Base-by-base conservation (phyloP, 306 rosid genomes). In the Echinosophora koreensis region DNA sequence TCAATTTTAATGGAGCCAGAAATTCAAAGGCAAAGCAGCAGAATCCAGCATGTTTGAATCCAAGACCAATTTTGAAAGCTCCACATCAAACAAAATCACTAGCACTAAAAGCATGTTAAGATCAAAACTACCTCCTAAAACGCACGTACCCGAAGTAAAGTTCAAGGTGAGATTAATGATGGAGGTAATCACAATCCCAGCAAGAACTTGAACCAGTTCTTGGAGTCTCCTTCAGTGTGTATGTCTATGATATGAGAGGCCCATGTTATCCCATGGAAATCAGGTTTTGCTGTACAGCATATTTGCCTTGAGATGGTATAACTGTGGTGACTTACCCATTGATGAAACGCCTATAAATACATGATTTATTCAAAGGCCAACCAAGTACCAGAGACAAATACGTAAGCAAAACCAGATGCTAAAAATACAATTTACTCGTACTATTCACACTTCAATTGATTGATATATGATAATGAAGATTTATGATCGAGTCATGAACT, bases 371-470 rank as follows among this genome's bases (percentile, higher is more conserved):
- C 58, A 18, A 18, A 28, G 16, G 46, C 62, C 74, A 76, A 66
- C 69, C 73, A 68, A 51, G 38, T 66, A 57, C 66, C 3, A 46
- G 60, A 60, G 34, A 78, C 44, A 35, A 61, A 61, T 41, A 57
- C 49, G 71, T 39, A 74, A 69, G 54, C 51, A 71, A 35, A 60
- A 58, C 58, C 30, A 65, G 17, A 66, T 80, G 75, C 78, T 27
- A 79, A 63, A 47, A 77, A 71, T 65, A 83, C 63, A 56, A 54
- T 15, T 66, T 63, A 81, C 59, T 79, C 66, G 22, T 49, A 63
- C 68, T 84, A 83, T 78, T 84, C 86, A 90, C 90, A 80, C 78
- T 84, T 56, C 17, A 30, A 66, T 78, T 75, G 65, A 82, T 67
- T 67, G 80, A 74, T 79, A 54, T 73, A 37, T 46, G 51, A 83